A percentile compares a stretch with the other conserved stretches of the same genome.
These are phyloP conservation scores for Barnettozyma sucrosica DNA, from an alignment of 805 yeast genomes.

Conservation along the genomic window DNA sequence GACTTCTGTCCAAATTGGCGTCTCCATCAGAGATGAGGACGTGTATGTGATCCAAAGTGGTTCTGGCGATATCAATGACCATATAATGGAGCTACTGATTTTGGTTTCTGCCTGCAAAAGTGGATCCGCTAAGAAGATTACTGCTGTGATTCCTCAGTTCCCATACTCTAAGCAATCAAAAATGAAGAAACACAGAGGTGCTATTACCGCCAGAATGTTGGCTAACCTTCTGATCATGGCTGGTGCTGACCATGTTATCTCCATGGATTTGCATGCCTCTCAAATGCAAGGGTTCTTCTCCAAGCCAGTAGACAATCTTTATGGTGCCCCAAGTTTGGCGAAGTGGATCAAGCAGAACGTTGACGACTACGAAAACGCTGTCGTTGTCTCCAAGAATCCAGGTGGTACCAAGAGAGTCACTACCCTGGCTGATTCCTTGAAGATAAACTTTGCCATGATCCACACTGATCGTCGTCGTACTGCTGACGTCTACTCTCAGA, in stretches of 20 bases:
- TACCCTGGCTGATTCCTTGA: slow-evolving; percentile 92
- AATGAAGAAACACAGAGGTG: slow-evolving; percentile 98
- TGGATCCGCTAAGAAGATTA: slow-evolving; percentile 96
- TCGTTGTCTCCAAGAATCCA: slow-evolving; percentile 97
- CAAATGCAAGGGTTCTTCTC: slow-evolving; percentile 99
- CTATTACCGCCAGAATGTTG: slow-evolving; percentile 96
- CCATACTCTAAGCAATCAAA: slow-evolving; percentile 96
- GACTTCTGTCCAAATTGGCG: slow-evolving; percentile 93
- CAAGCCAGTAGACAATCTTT: slow-evolving; percentile 93
- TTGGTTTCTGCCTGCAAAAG: slow-evolving; percentile 94
- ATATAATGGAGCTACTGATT: slow-evolving; percentile 92
- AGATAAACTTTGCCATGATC: slow-evolving; percentile 97
- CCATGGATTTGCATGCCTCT: slow-evolving; percentile 93
- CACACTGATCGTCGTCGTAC: slow-evolving; percentile 95
- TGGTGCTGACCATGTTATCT: slow-evolving; percentile 97
- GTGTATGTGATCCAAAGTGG: slow-evolving; percentile 92
- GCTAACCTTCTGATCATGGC: slow-evolving; percentile 95
- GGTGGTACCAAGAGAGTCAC: slow-evolving; percentile 99
- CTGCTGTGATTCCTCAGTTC: slow-evolving; percentile 94
- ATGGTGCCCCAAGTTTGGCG: slow-evolving; percentile 95
- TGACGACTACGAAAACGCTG: slow-evolving; percentile 79
- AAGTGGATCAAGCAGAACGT: slow-evolving; percentile 92
- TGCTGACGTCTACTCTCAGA: slow-evolving; percentile 50
- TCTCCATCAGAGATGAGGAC: slow-evolving; percentile 93
- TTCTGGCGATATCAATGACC: slow-evolving; percentile 82